phyloP scores from a whole-genome alignment of 2,329 filamentous ascomycete genomes.

The Onygenales sp. region DNA sequence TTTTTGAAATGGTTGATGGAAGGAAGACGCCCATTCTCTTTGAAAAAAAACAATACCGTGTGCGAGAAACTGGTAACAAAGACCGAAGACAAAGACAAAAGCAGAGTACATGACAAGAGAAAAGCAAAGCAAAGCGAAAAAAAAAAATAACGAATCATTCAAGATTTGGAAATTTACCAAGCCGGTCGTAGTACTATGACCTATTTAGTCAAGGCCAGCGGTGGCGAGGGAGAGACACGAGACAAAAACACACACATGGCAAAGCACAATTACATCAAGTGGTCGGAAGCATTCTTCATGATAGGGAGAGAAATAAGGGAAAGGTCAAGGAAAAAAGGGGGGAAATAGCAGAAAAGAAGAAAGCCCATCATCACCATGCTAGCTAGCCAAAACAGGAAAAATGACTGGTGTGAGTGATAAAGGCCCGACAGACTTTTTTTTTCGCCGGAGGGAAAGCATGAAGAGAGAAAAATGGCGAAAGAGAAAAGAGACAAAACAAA shows the following conservation, averaged over 20 bases:
- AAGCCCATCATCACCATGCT: slow-evolving; percentile 2
- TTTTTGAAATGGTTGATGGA: no score
- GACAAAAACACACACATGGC: slow-evolving; percentile 24
- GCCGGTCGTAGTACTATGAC: no score
- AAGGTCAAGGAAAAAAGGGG: slow-evolving; percentile 6
- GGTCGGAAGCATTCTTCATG: slow-evolving; percentile 24
- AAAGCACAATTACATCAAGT: slow-evolving; percentile 25
- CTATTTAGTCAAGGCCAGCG: no score
- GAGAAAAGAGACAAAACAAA: background rate
- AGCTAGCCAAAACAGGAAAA: slow-evolving; percentile 8
- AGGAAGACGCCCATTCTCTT: no score
- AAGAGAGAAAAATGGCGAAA: background rate
- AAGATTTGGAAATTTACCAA: no score
- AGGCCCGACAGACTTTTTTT: slow-evolving; percentile 1
- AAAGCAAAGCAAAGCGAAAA: no score
- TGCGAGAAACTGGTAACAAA: no score
- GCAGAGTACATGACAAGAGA: no score
- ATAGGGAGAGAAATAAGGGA: background rate
- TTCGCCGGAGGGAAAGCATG: background rate
- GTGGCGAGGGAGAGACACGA: background rate
- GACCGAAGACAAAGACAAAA: no score
- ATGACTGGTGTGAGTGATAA: background rate
- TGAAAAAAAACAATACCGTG: no score
- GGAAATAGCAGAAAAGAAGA: slow-evolving; percentile 18
- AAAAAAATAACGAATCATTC: no score